A percentile compares a stretch with the other conserved stretches of the same genome.
phyloP scores from a whole-genome alignment of 768 basidiomycete genomes.

The Termitomyces sp. region DNA sequence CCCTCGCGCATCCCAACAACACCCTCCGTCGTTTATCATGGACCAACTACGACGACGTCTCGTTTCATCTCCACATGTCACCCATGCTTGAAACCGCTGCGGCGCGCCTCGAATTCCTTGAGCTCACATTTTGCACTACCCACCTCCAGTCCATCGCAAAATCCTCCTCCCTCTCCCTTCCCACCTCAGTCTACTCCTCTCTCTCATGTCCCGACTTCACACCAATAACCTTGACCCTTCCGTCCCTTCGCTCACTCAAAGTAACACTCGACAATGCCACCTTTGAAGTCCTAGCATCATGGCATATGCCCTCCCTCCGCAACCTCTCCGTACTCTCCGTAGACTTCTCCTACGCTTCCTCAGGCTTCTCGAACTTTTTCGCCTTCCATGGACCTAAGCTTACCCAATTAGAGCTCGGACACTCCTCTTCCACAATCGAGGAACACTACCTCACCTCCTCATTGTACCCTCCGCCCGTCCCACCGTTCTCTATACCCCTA shows the following conservation, averaged over 20 bases:
- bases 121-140: constrained; percentile 55
- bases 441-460: constrained; percentile 59
- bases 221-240: constrained; percentile 40
- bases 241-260: constrained; percentile 63
- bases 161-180: constrained; percentile 10
- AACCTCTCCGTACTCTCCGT: constrained; percentile 66
- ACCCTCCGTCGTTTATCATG: constrained; percentile 56
- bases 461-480: constrained; percentile 31
- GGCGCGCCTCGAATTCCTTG: constrained; percentile 57
- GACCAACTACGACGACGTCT: constrained; percentile 68
- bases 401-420: constrained; percentile 65
- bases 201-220: constrained; percentile 9
- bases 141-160: constrained; percentile 29
- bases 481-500: constrained; percentile 36
- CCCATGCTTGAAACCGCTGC: constrained; percentile 49
- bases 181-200: background rate
- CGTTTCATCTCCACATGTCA: constrained; percentile 48
- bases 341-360: constrained; percentile 65
- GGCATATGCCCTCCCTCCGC: constrained; percentile 58
- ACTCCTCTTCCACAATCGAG: constrained; percentile 60
- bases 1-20: constrained; percentile 50
- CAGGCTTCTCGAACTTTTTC: constrained; percentile 64
- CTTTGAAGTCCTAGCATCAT: constrained; percentile 58
- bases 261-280: constrained; percentile 68
- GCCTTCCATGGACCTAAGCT: constrained; percentile 57